Evolutionary conservation across 768 basidiomycete species (phyloP), one percentile per base, ranked within the genome.

Genomic region (Naganishia vaughanmartiniae): DNA sequence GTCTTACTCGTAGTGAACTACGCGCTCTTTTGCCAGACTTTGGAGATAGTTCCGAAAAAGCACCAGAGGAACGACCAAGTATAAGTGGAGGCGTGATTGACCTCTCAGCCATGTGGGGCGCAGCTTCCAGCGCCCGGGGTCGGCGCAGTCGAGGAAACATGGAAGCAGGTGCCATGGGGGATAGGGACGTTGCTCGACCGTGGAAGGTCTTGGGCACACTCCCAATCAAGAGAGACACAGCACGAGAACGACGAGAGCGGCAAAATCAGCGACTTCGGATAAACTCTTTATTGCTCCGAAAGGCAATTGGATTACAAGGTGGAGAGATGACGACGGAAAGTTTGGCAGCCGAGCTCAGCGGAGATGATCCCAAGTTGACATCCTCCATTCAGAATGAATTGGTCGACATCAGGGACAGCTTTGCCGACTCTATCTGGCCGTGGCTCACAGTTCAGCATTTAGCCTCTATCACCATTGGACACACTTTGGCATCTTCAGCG

Each of bases 241-340:
- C 10, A 2, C 51, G 46, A 10, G 76, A 77, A 55, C 54, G 33
- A 19, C 56, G 68, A n/a, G 74, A 76, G 33, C 66, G 79, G 21
- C 51, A 72, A 6, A 33, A 30, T 0, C 55, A 55, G 6, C 70
- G 79, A 17, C 53, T 72, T 31, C 48, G 71, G 10, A 72, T 75
- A 54, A 78, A 74, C 48, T 60, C 74, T 3, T 70, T 78, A 17
- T 63, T 78, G 19, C 33, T 79, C 26, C 53, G 56, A 19, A 71
- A 72, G 51, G 78, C 76, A 9, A 65, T 77, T 0, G 57, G 65
- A 9, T 54, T 70, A 34, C 72, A 72, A 21, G 76, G 74, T 1
- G 73, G 71, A 9, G 54, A 17, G 1, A 71, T 78, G 30, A 70
- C 33, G 14, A 74, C 73, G 19, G 33, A 39, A 1, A 26, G 33